Evolutionary conservation across 2,329 filamentous ascomycete species (phyloP).

Genomic region (Chaetomiaceae sp.): DNA sequence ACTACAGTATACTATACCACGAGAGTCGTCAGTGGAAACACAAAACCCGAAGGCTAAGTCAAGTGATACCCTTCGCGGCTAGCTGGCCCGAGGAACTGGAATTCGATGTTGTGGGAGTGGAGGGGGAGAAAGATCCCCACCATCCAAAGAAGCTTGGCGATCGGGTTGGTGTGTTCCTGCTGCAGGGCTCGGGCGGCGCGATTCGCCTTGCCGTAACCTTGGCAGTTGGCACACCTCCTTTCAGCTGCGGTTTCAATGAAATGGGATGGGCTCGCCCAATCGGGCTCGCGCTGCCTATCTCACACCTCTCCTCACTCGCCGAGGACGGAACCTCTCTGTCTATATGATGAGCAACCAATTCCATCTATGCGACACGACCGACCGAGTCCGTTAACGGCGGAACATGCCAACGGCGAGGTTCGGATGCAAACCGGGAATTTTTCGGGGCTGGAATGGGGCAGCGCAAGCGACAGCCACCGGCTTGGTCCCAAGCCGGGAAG

Average conservation of each 20-base stretch:
- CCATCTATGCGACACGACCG: background rate
- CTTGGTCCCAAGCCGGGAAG: constrained; percentile 15
- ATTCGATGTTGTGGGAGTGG: constrained; percentile 2
- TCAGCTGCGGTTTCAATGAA: background rate
- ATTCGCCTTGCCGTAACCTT: constrained; percentile 15
- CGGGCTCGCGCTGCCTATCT: background rate
- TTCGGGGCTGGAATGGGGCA: constrained; percentile 7
- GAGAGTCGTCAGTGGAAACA: background rate
- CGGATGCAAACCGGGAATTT: background rate
- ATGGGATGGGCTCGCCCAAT: background rate
- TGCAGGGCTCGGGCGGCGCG: constrained; percentile 11
- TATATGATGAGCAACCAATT: no score
- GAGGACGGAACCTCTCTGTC: background rate
- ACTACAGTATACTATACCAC: no score
- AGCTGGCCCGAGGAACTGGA: background rate
- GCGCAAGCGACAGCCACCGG: background rate
- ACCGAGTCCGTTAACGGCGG: background rate
- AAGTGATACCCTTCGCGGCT: background rate
- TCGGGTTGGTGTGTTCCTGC: constrained; percentile 17
- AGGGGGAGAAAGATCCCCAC: background rate
- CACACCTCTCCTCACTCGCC: background rate
- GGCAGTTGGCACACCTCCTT: constrained; percentile 2
- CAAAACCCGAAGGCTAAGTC: no score
- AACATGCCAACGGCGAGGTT: no score
- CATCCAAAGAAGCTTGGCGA: constrained; percentile 15